Base-by-base conservation (phyloP, 2,329 filamentous ascomycete genomes). In the Alternaria gaisen region DNA sequence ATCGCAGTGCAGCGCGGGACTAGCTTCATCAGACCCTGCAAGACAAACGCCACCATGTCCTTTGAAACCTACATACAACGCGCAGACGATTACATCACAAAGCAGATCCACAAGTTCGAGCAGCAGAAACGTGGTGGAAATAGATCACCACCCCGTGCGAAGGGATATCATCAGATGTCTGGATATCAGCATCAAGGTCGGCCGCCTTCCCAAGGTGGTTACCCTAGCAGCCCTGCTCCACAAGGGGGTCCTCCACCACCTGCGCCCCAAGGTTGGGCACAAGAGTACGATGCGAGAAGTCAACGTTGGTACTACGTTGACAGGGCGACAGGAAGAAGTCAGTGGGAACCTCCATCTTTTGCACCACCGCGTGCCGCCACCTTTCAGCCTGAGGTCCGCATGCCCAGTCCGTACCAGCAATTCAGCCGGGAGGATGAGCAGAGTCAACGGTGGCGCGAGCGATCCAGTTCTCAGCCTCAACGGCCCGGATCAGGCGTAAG, bases 231-330 rank as follows among this genome's bases (percentile, higher is more conserved):
- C 41, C 58, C 61, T 20, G 56, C 26, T 28, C 58, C 44, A 16
- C 54, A 42, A 50, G 56, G 10, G 41, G 55, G 51, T 57, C 58
- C 47, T 57, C 58, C 50, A 42, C 67, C 69, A n/a, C 66, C 43
- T 69, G 12, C 65, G 47, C 70, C 72, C 2, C 61, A 64, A 11
- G 88, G 88, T 65, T 91, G 88, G 88, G 78, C 81, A 30, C 81
- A 86, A 20, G 84, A 89, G 73, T 91, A 84, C 75, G 88, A 91
- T 68, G 82, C 85, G 51, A 81, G 80, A 53, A 80, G 82, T 56
- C 85, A 88, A 71, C 85, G 86, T 56, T 90, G 86, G 80, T 91
- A 86, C 77, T 91, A 88, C 69, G 81, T 86, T 61, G 87, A 91
- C 72, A 79, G 85, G 53, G 79, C 84, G 43, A 86, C 86, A 7